These are phyloP conservation scores for Orychophragmus violaceus DNA, from an alignment of 345 rosid species.

Conservation along the genomic window DNA sequence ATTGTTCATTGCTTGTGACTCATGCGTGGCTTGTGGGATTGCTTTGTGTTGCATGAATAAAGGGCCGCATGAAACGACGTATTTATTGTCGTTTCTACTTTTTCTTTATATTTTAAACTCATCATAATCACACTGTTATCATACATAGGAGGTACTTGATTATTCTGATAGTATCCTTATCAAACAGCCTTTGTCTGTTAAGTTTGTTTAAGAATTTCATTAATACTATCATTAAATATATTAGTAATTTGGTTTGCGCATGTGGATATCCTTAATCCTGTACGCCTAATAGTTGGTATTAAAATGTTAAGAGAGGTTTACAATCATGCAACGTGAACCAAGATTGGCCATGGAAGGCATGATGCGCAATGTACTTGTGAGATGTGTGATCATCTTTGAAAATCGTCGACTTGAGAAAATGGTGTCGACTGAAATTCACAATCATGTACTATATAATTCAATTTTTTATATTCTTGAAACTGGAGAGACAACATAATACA, in stretches of 20 bases:
- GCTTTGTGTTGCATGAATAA: slow-evolving; percentile 14
- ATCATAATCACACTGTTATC: slow-evolving; percentile 1
- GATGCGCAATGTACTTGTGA: background rate
- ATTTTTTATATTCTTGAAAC: background rate
- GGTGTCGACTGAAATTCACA: background rate
- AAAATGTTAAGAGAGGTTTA: background rate
- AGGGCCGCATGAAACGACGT: slow-evolving; percentile 21
- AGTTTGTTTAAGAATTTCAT: background rate
- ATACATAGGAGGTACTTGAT: background rate
- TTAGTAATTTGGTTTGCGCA: background rate
- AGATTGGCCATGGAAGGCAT: slow-evolving; percentile 19
- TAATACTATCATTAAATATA: background rate
- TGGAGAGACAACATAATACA: background rate
- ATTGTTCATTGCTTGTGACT: slow-evolving; percentile 16
- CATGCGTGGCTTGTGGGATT: slow-evolving; percentile 16
- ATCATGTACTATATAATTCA: background rate
- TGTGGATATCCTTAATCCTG: slow-evolving; percentile 9
- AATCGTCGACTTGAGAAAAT: background rate
- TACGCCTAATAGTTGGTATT: slow-evolving; percentile 16
- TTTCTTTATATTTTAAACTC: slow-evolving; percentile 3
- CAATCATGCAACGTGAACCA: slow-evolving; percentile 18
- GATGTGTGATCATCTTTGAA: background rate
- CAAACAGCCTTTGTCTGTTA: background rate
- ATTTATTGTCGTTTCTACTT: slow-evolving; percentile 6
- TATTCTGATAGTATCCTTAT: background rate